Conservation (phyloP, 2,329 filamentous ascomycete species). For the Bipolaris victoriae region DNA sequence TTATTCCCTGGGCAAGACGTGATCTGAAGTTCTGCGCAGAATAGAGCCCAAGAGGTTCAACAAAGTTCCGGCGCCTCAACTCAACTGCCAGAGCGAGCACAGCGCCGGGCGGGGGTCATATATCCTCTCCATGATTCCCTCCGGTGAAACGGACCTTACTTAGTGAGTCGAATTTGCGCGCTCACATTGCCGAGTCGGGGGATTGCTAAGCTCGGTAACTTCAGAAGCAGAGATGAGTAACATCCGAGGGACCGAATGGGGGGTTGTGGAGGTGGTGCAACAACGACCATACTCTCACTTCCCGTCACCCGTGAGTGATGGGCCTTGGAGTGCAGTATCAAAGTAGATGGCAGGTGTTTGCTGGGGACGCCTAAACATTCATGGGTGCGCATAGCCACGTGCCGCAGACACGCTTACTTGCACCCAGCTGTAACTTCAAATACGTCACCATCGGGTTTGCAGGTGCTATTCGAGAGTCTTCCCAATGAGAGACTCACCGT, state of each 20-base stretch:
- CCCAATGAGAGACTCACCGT: background rate
- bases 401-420: background rate
- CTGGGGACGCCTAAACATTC: background rate
- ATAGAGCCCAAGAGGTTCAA: slow-evolving; percentile 42
- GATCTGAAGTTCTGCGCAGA: slow-evolving; percentile 48
- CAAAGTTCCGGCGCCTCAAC: slow-evolving; percentile 11
- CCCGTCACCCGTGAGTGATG: background rate
- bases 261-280: slow-evolving; percentile 9
- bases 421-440: background rate
- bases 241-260: slow-evolving; percentile 31
- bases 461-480: background rate
- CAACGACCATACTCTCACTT: background rate
- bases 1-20: slow-evolving; percentile 38
- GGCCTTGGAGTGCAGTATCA: background rate
- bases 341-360: background rate
- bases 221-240: slow-evolving; percentile 23
- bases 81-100: slow-evolving; percentile 6
- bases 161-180: slow-evolving; percentile 8
- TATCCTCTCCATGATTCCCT: slow-evolving; percentile 21
- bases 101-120: slow-evolving; percentile 14
- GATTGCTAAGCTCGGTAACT: slow-evolving; percentile 41
- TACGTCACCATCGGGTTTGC: slow-evolving; percentile 7
- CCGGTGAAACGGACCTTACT: slow-evolving; percentile 28
- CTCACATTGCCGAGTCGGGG: slow-evolving; percentile 21
- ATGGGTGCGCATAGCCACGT: slow-evolving; percentile 1